Conservation (phyloP, 2,329 filamentous ascomycete species). For the Coniella lustricola region DNA sequence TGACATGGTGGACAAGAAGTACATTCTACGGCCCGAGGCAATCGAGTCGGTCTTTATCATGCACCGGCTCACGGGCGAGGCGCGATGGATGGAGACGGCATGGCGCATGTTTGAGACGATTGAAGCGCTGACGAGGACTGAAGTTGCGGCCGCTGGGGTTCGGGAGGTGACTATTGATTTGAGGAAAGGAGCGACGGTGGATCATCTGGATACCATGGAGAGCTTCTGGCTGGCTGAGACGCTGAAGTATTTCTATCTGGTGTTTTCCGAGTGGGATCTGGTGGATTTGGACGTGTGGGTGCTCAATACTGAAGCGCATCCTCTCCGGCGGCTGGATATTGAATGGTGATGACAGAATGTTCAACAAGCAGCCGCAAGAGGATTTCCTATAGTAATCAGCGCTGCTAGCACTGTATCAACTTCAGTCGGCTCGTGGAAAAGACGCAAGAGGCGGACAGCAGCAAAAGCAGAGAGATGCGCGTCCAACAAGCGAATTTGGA, state of each 20-base stretch:
- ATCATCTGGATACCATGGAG: constrained; percentile 58
- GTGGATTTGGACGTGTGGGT: constrained; percentile 57
- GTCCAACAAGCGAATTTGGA: too few species aligned
- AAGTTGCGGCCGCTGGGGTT: constrained; percentile 58
- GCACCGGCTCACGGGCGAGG: constrained; percentile 64
- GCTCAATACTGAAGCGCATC: constrained; percentile 51
- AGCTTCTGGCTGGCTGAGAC: constrained; percentile 69
- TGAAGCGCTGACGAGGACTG: constrained; percentile 51
- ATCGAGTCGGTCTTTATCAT: constrained; percentile 77
- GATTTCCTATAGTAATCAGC: too few species aligned
- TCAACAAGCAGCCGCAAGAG: too few species aligned
- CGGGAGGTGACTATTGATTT: constrained; percentile 61
- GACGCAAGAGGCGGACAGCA: too few species aligned
- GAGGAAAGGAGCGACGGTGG: constrained; percentile 30
- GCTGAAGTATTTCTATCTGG: constrained; percentile 59
- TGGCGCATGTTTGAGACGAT: constrained; percentile 69
- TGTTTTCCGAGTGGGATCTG: constrained; percentile 52
- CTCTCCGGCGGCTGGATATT: constrained; percentile 30
- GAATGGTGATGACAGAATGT: neutral
- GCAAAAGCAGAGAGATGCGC: too few species aligned
- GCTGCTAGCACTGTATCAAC: too few species aligned
- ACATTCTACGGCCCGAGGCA: constrained; percentile 67
- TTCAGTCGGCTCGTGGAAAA: too few species aligned
- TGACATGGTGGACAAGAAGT: constrained; percentile 47
- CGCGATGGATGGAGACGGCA: constrained; percentile 58